A percentile compares a stretch with the other conserved stretches of the same genome.
phyloP scores from a whole-genome alignment of 257 asterid genomes.

The Ligustrum vulgare region DNA sequence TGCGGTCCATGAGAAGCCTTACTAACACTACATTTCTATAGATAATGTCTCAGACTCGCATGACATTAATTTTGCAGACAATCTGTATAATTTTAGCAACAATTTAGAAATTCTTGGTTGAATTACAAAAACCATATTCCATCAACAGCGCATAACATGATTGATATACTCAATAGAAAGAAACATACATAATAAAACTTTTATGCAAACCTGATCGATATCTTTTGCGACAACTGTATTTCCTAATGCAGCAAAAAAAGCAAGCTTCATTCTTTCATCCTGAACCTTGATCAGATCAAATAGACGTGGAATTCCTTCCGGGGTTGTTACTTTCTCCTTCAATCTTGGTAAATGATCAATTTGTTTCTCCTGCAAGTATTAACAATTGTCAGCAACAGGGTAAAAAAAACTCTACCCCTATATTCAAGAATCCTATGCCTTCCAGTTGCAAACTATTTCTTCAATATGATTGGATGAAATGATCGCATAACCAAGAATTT shows the following conservation, averaged over 20 bases:
- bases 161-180: neutral
- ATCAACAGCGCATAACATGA: neutral
- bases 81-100: neutral
- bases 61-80: neutral
- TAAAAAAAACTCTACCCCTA: neutral
- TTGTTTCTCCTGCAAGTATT: constrained; percentile 81
- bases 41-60: neutral
- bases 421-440: neutral
- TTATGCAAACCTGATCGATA: constrained; percentile 70
- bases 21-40: neutral
- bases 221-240: constrained; percentile 78
- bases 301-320: constrained; percentile 82
- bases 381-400: neutral
- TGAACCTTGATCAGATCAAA: constrained; percentile 87
- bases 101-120: neutral
- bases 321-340: constrained; percentile 65
- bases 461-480: constrained; percentile 11
- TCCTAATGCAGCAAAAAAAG: constrained; percentile 78
- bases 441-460: neutral
- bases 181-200: neutral
- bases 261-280: constrained; percentile 90
- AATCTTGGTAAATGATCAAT: constrained; percentile 48
- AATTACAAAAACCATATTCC: neutral
- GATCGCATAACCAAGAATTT: neutral
- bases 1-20: neutral